Percentiles rank a stretch among this genome's conserved stretches.
Conservation (phyloP, 805 yeast species). For the Lipomyces orientalis region DNA sequence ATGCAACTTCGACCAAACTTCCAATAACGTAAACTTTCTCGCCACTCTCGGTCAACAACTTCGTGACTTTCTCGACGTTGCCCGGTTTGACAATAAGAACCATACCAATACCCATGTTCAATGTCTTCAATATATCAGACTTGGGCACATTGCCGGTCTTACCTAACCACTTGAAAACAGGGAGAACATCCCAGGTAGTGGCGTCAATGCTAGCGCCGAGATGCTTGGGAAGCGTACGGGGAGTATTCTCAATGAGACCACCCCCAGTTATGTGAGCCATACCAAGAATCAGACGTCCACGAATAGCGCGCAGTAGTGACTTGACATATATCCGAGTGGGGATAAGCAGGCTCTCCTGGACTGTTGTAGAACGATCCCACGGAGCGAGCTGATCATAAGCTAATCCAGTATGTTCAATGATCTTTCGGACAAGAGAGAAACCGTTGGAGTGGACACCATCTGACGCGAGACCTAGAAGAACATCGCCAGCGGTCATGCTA, state of each 20-base stretch:
- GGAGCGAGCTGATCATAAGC: slow-evolving; percentile 81
- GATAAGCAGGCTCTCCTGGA: slow-evolving; percentile 83
- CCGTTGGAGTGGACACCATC: slow-evolving; percentile 98
- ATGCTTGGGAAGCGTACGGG: slow-evolving; percentile 85
- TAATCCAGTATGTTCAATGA: slow-evolving; percentile 76
- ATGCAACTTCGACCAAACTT: slow-evolving; percentile 48
- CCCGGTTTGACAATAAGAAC: slow-evolving; percentile 77
- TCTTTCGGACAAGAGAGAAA: slow-evolving; percentile 89
- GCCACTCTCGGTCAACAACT: slow-evolving; percentile 63
- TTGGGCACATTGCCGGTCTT: slow-evolving; percentile 88
- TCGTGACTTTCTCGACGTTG: slow-evolving; percentile 63
- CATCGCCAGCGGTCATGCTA: slow-evolving; percentile 77
- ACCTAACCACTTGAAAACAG: slow-evolving; percentile 93
- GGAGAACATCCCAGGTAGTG: slow-evolving; percentile 80
- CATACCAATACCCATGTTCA: slow-evolving; percentile 98
- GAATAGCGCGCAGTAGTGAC: slow-evolving; percentile 77
- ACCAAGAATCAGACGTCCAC: slow-evolving; percentile 73
- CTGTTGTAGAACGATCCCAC: slow-evolving; percentile 70
- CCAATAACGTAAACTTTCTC: slow-evolving; percentile 81
- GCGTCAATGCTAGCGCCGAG: slow-evolving; percentile 84
- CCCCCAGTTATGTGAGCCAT: slow-evolving; percentile 99
- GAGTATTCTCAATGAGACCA: slow-evolving; percentile 94
- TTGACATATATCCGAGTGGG: slow-evolving; percentile 97
- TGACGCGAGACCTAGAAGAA: slow-evolving; percentile 83
- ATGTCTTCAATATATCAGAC: slow-evolving; percentile 83